Base-by-base conservation (phyloP, 2,329 filamentous ascomycete genomes). In the Colletotrichum plurivorum region DNA sequence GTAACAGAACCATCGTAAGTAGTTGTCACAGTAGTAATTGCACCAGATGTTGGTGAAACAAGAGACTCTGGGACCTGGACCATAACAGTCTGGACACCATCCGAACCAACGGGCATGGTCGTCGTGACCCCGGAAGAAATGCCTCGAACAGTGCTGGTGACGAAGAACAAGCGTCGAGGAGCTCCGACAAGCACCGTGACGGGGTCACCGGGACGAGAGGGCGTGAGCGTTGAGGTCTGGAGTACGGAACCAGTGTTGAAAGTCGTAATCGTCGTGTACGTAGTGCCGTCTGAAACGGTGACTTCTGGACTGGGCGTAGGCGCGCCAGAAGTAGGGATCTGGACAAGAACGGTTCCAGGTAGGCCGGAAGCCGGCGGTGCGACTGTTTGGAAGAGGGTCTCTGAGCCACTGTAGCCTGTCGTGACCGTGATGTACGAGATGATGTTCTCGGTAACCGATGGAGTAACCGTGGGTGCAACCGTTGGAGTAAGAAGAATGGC, bases 381-480 rank as follows among this genome's bases (percentile, higher is more conserved):
- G 2, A 68, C 12, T 3, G 65, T 68, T 13, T 59, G 61, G 13
- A 45, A 43, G n/a, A 65, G 20, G 3, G 65, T 59, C 9, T 39
- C 27, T 1, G 53, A 51, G 4, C 65, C 65, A n/a, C 4, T n/a
- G n/a, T 68, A 68, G 12, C 27, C 48, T 7, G 65, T 68, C 5
- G 65, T 65, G 20, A 68, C 48, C 2, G 65, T 68, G 31, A 68
- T 59, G 41, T 68, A 68, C 16, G 65, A 68, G 15, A 65, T 43
- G 13, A 64, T 48, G 46, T 51, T 45, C 60, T 64, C 51, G 2
- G 61, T 65, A 18, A 59, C 48, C 3, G 65, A 65, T 22, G 53
- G n/a, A 5, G 52, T n/a, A 2, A 53, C n/a, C 16, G 12, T 20
- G 1, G 18, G 46, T 8, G 39, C 15, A 6, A 46, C 25, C 9